phyloP scores from a whole-genome alignment of 495 filamentous ascomycete genomes.

The Tuber indicum region DNA sequence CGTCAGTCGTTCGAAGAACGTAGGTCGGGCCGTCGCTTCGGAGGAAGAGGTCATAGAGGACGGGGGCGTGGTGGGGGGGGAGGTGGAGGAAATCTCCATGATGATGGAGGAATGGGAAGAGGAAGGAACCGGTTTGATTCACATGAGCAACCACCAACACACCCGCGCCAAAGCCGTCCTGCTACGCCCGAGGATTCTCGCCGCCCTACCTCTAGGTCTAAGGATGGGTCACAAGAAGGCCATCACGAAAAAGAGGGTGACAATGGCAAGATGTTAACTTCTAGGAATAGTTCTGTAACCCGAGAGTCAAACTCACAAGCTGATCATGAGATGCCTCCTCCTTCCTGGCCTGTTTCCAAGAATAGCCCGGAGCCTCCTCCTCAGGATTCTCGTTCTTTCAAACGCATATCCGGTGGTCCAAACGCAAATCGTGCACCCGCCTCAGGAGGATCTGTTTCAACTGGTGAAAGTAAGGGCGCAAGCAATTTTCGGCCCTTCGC shows the following conservation, averaged over 20 bases:
- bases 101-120: slow-evolving; percentile 16
- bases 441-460: neutral
- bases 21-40: neutral
- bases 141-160: slow-evolving; percentile 24
- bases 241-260: slow-evolving; percentile 30
- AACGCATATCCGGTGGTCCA: slow-evolving; percentile 26
- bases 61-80: slow-evolving; percentile 34
- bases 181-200: slow-evolving; percentile 29
- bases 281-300: slow-evolving; percentile 8
- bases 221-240: slow-evolving; percentile 22
- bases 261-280: slow-evolving; percentile 7
- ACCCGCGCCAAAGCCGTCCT: slow-evolving; percentile 22
- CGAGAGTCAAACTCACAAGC: slow-evolving; percentile 11
- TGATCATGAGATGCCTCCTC: slow-evolving; percentile 36
- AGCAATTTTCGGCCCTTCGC: slow-evolving; percentile 38
- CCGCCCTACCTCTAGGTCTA: slow-evolving; percentile 6
- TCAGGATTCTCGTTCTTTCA: slow-evolving; percentile 33
- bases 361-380: slow-evolving; percentile 22
- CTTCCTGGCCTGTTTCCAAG: slow-evolving; percentile 28
- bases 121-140: slow-evolving; percentile 27
- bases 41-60: slow-evolving; percentile 22
- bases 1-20: neutral
- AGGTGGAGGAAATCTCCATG: slow-evolving; percentile 20
- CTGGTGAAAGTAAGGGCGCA: slow-evolving; percentile 22
- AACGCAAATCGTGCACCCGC: slow-evolving; percentile 24